Conservation (phyloP, 768 basidiomycete species). For the Auricularia heimuer region DNA sequence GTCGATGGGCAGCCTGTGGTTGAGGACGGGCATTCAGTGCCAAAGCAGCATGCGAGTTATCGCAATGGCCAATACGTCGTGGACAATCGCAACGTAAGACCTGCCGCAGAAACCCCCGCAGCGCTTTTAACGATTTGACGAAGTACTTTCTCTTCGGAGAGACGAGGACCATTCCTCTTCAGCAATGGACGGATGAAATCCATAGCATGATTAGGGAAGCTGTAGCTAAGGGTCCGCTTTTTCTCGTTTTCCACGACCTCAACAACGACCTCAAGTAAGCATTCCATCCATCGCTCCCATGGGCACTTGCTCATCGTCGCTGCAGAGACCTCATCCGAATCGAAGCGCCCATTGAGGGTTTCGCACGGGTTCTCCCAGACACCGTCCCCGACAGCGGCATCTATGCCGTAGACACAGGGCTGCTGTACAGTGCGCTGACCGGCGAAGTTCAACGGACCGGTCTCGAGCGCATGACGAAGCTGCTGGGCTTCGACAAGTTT, state of each 20-base stretch:
- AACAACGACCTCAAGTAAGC: conserved; percentile 65
- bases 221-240: conserved; percentile 45
- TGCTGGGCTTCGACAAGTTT: conserved; percentile 46
- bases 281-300: not conserved
- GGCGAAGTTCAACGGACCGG: conserved; percentile 48
- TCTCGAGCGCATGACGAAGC: conserved; percentile 52
- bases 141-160: conserved; percentile 62
- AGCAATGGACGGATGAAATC: conserved; percentile 43
- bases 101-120: not conserved
- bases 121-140: not conserved
- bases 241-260: conserved; percentile 73
- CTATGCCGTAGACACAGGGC: conserved; percentile 63
- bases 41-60: conserved; percentile 49
- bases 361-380: conserved; percentile 52
- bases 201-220: conserved; percentile 33
- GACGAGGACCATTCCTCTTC: conserved; percentile 44
- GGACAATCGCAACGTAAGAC: conserved; percentile 31
- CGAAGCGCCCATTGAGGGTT: conserved; percentile 40
- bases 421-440: conserved; percentile 65
- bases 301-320: not conserved
- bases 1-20: conserved; percentile 35
- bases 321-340: conserved; percentile 48
- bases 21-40: conserved; percentile 50
- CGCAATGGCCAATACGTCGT: conserved; percentile 55
- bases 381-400: conserved; percentile 39